A percentile compares a stretch with the other conserved stretches of the same genome.
Conservation (phyloP, 1,139 yeast genomes). For the Geotrichum reessii region DNA sequence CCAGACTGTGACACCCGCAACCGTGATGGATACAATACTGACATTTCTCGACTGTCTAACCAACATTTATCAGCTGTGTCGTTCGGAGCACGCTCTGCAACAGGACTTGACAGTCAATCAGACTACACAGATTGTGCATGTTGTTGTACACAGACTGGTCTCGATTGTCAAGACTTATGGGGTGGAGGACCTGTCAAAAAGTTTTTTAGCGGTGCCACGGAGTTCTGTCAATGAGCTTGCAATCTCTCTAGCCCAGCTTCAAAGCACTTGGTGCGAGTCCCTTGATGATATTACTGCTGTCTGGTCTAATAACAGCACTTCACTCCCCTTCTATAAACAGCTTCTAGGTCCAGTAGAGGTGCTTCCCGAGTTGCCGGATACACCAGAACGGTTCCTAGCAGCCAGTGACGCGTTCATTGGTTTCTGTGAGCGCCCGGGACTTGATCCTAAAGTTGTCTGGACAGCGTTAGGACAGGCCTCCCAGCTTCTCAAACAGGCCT, state of each 20-base stretch:
- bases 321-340: not conserved
- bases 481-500: constrained; percentile 10
- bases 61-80: constrained; percentile 8
- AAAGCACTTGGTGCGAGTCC: constrained; percentile 10
- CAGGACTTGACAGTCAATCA: not conserved
- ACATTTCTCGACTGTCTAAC: constrained; percentile 10
- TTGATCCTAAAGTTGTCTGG: constrained; percentile 8
- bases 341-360: constrained; percentile 1
- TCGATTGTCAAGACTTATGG: not conserved
- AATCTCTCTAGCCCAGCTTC: constrained; percentile 11
- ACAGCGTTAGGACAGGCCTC: constrained; percentile 12
- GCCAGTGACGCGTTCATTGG: constrained; percentile 28
- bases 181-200: not conserved
- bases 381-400: constrained; percentile 23
- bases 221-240: not conserved
- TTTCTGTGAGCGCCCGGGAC: constrained; percentile 19
- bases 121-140: not conserved
- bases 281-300: constrained; percentile 1
- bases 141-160: not conserved
- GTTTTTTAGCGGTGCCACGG: not conserved
- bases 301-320: not conserved
- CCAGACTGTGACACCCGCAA: constrained; percentile 11
- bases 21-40: constrained; percentile 16
- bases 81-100: constrained; percentile 8
- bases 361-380: constrained; percentile 20